Evolutionary conservation across 192 early-diverging fungal species (phyloP), one percentile per base, ranked within the genome.

Genomic region (Anaeromyces robustus): DNA sequence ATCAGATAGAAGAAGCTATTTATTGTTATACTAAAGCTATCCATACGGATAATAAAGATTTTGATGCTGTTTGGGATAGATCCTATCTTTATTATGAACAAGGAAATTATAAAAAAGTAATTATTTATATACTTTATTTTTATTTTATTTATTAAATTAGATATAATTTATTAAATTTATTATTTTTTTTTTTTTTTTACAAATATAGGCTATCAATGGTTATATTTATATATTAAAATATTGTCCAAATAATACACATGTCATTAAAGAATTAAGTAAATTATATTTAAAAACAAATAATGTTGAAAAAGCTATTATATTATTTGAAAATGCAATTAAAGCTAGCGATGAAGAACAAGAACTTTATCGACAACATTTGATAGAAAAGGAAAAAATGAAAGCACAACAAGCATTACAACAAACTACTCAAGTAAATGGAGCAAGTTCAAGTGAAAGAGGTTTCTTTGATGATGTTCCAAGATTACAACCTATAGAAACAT

Each of bases 11-110:
- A 30, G 94, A 97, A 82, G 95, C 94, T 6, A 83, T 97, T 22
- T 96, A 96, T 83, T 97, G 94, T 83, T 91, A 92, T 43, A 84
- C 86, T 14, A 90, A 93, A 77, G 91, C 94, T 4, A 88, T 93
- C 11, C 59, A 80, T 2, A 88, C 90, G 11, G 90, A 95, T 77
- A 90, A 90, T 30, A 83, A 77, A 5, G 90, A 97, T 83, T 82
- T 86, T 30, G 89, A 93, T 78, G 86, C 94, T 12, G 88, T 93
- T 78, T 89, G 87, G 89, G 91, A 93, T 79, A 89, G 92, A 30
- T 85, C 94, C 11, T 87, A 86, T 39, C 84, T 96, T 13, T 87
- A 93, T 79, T 85, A 89, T 32, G 86, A 92, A 22, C 83, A 86
- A 32, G 85, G 85, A 0, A 82, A 92, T 82, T 80, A 82, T 9